These are phyloP conservation scores for Hemileccinum rubropunctum DNA, from an alignment of 768 basidiomycete genomes.

Conservation along the genomic window DNA sequence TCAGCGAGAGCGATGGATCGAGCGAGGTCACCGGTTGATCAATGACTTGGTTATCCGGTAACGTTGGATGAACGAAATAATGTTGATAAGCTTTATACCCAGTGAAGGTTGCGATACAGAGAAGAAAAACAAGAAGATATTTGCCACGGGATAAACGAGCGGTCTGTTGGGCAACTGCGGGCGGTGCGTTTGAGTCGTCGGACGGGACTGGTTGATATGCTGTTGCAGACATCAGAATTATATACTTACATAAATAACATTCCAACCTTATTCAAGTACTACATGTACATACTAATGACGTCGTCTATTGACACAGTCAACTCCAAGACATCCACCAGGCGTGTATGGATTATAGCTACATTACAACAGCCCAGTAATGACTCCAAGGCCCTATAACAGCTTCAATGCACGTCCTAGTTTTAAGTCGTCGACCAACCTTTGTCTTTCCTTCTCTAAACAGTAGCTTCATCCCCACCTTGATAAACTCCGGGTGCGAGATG, in stretches of 20 bases:
- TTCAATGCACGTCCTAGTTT: not conserved
- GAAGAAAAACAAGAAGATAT: constrained; percentile 33
- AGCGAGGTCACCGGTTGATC: constrained; percentile 14
- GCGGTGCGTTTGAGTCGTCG: constrained; percentile 11
- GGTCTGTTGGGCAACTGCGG: constrained; percentile 19
- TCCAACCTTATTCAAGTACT: constrained; percentile 11
- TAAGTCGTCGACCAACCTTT: constrained; percentile 51
- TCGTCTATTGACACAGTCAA: constrained; percentile 7
- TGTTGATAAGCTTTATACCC: constrained; percentile 43
- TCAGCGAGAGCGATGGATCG: constrained; percentile 4
- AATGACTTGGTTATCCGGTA: constrained; percentile 12
- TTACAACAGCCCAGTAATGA: constrained; percentile 67
- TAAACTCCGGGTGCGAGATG: constrained; percentile 85
- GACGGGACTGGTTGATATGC: constrained; percentile 18
- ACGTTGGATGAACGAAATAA: constrained; percentile 28
- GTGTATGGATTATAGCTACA: not conserved
- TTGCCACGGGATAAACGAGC: constrained; percentile 28
- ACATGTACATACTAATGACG: constrained; percentile 14
- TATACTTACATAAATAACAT: constrained; percentile 14
- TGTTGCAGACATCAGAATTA: constrained; percentile 20
- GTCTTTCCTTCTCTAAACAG: constrained; percentile 95
- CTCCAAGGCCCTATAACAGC: constrained; percentile 62
- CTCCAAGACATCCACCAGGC: not conserved
- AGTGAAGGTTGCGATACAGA: constrained; percentile 38
- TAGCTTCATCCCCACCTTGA: constrained; percentile 92